Base-by-base conservation (phyloP, 164 flowering plant species). In the Magnolia sinica region DNA sequence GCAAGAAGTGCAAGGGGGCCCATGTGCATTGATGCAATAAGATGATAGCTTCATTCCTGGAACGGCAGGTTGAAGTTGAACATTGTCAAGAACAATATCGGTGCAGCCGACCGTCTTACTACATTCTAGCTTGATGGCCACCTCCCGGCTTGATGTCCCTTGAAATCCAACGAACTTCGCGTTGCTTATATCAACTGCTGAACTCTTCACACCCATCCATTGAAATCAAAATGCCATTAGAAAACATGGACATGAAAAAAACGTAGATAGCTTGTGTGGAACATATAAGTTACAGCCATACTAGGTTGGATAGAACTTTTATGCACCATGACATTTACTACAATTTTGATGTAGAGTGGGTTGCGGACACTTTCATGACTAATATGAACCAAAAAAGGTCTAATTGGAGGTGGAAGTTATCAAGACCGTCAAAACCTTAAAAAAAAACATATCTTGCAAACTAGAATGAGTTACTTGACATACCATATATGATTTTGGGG, bases 111-210 rank as follows among this genome's bases (percentile, higher is more conserved):
- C 64, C 5, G 29, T 51, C 14, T 22, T 20, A 29, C 77, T 75
- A 58, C 77, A 75, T 23, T 27, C 77, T 4, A 75, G 64, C 16
- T 22, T 75, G 8, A 75, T 20, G 8, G 69, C 77, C n/a, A 50
- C 37, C 49, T 75, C 50, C 45, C 1, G 1, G 65, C 49, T 67
- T 50, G 71, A 50, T 13, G 77, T 75, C 50, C 77, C 72, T 18
- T 18, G 61, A 23, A 68, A 6, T 49, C 69, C 77, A 9, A 4
- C 2, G 50, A 66, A 67, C 24, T 13, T 5, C 71, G 22, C 63
- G 64, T 67, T 29, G 63, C 72, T 50, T 0, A 75, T 45, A 8
- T 20, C 58, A 19, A 75, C 71, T 5, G 71, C 63, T 4, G 61
- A 16, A 3, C 20, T 65, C 65, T 67, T 29, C 52, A 24, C 27